These are phyloP conservation scores for Leccinum subrobustum DNA, from an alignment of 1,284 basidiomycete genomes.

Conservation along the genomic window DNA sequence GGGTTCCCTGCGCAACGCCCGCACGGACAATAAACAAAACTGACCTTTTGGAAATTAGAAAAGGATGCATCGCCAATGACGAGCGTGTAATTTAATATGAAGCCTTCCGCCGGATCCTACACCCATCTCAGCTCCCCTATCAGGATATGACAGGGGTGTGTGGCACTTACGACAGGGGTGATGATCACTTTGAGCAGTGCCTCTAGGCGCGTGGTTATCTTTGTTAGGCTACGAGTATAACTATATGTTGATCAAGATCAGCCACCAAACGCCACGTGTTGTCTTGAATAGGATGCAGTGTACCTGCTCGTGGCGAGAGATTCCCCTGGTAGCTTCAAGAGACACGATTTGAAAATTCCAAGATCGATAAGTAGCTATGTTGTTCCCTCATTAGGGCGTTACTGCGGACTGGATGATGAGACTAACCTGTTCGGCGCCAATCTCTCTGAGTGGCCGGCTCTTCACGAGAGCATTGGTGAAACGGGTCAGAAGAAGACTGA, in stretches of 20 bases:
- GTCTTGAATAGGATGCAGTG: conserved; percentile 13
- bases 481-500: conserved; percentile 75
- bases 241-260: conserved; percentile 39
- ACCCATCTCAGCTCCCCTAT: background rate
- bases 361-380: conserved; percentile 85
- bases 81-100: conserved; percentile 91
- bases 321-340: conserved; percentile 82
- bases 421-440: conserved; percentile 88
- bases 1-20: background rate
- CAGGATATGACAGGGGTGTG: background rate
- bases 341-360: conserved; percentile 80
- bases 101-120: conserved; percentile 88
- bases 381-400: conserved; percentile 12
- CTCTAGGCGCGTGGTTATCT: conserved; percentile 80
- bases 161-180: conserved; percentile 72
- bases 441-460: conserved; percentile 85
- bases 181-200: conserved; percentile 93
- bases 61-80: conserved; percentile 91
- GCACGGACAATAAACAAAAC: conserved; percentile 10
- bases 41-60: conserved; percentile 95
- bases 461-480: conserved; percentile 87
- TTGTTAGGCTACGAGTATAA: conserved; percentile 79
- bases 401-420: background rate
- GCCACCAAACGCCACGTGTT: conserved; percentile 4
- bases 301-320: conserved; percentile 56